A percentile compares a stretch with the other conserved stretches of the same genome.
Evolutionary conservation across 169 alveolate genomes (phyloP).

Genomic region (Plasmodium yoelii): DNA sequence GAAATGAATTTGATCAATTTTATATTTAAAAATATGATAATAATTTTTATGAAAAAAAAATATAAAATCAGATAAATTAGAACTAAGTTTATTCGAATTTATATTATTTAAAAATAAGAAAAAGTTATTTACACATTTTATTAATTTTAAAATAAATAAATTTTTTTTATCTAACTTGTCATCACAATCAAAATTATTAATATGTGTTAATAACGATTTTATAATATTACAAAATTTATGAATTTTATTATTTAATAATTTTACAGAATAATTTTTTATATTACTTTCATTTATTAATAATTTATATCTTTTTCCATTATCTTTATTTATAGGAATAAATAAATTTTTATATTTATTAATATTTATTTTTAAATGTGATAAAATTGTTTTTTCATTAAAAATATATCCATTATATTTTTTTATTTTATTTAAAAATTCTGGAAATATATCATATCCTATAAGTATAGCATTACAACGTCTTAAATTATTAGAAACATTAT

Average conservation of each 20-base stretch:
- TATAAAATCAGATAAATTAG: too few relatives aligned
- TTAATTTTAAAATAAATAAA: background rate
- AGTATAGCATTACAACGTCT: slow-evolving; percentile 39
- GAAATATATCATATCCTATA: slow-evolving; percentile 38
- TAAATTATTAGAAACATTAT: slow-evolving; percentile 17
- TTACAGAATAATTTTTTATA: slow-evolving; percentile 10
- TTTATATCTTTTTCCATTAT: slow-evolving; percentile 53
- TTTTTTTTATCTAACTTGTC: background rate
- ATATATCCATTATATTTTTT: slow-evolving; percentile 29
- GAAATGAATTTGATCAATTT: too few relatives aligned
- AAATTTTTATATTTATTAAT: slow-evolving; percentile 19
- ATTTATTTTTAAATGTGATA: slow-evolving; percentile 28
- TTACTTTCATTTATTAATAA: slow-evolving; percentile 20
- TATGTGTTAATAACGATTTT: background rate
- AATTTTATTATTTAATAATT: slow-evolving; percentile 10
- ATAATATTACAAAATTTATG: slow-evolving; percentile 15
- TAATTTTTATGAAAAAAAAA: too few relatives aligned
- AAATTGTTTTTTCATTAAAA: slow-evolving; percentile 33
- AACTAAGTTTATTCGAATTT: too few relatives aligned
- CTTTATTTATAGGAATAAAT: slow-evolving; percentile 36
- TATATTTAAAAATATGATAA: too few relatives aligned
- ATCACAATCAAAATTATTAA: background rate
- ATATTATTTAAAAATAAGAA: slow-evolving; percentile 35
- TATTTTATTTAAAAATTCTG: slow-evolving; percentile 30
- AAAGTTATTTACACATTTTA: slow-evolving; percentile 17